Evolutionary conservation across 1,284 basidiomycete species (phyloP), one percentile per base, ranked within the genome.

Genomic region (Phylloboletellus chloephorus): DNA sequence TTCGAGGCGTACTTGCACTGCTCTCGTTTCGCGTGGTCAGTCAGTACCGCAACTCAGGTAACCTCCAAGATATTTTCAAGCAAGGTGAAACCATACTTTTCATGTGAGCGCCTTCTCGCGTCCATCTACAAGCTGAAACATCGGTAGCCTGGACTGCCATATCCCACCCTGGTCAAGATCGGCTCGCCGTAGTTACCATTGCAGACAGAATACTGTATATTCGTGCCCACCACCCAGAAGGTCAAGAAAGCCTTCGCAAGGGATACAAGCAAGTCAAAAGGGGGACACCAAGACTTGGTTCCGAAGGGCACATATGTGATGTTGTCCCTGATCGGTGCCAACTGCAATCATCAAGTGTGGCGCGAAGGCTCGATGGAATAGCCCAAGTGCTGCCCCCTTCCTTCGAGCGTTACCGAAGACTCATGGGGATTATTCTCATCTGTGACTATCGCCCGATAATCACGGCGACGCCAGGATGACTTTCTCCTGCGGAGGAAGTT

Each of bases 281-380:
- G 24, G 33, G 19, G 40, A 46, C 19, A 39, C 20, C 51, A 54
- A 10, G 48, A 61, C 5, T n/a, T 50, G 13, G 41, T 63, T 13
- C 58, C 57, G 0, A 51, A 51, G 9, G 41, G 49, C n/a, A 57
- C 60, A 3, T 44, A 48, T 11, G 32, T 65, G 9, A 44, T 58
- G 17, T 46, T 61, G 8, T 56, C 58, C 2, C 54, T 63, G 16
- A 11, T 58, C 11, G 51, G 47, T 19, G 37, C 51, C 5, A 66
- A 66, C 37, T 47, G 58, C 23, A 53, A 64, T 40, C 53, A 56
- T 16, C 42, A 44, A 1, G 30, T 65, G 2, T 67, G 65, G 65
- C 65, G 65, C 3, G 44, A 49, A 20, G 65, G 66, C 43, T 57
- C 61, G 10, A 34, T 53, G n/a, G 61, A 64, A 34, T 66, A 62